Conservation (phyloP, 2,329 filamentous ascomycete genomes). For the Trichoderma sp. region DNA sequence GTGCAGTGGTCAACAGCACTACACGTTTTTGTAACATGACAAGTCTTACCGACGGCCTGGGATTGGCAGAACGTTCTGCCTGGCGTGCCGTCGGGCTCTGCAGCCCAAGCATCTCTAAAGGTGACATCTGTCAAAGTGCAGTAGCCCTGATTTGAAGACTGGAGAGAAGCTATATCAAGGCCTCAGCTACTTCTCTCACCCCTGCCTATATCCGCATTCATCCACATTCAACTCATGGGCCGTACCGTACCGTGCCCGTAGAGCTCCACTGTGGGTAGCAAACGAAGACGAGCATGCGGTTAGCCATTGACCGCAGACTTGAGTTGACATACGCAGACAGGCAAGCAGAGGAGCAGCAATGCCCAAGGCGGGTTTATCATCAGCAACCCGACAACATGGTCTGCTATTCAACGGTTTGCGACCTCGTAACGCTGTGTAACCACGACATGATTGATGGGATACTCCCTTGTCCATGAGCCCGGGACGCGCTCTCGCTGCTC, state of each 20-base stretch:
- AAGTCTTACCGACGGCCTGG: conserved; percentile 20
- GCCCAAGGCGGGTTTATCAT: neutral
- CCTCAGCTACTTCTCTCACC: neutral
- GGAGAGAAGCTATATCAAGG: neutral
- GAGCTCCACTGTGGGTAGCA: conserved; percentile 17
- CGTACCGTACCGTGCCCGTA: neutral
- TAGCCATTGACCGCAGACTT: neutral
- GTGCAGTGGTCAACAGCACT: conserved; percentile 15
- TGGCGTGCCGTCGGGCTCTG: neutral
- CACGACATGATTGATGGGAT: neutral
- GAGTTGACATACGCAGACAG: neutral
- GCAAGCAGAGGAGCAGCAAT: neutral
- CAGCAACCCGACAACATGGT: conserved; percentile 18
- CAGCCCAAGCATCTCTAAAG: conserved; percentile 10
- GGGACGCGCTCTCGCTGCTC: neutral
- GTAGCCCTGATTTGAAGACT: conserved; percentile 5
- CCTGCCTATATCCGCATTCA: neutral
- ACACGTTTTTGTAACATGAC: conserved; percentile 18
- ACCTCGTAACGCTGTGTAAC: neutral
- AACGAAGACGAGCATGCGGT: neutral
- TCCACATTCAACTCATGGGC: neutral
- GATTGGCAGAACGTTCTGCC: conserved; percentile 15
- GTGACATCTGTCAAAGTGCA: conserved; percentile 23
- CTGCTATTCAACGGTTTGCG: conserved; percentile 7
- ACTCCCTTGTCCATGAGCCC: neutral